A percentile compares a stretch with the other conserved stretches of the same genome.
These are phyloP conservation scores for Sesbania bispinosa DNA, from an alignment of 306 rosid species.

Conservation along the genomic window DNA sequence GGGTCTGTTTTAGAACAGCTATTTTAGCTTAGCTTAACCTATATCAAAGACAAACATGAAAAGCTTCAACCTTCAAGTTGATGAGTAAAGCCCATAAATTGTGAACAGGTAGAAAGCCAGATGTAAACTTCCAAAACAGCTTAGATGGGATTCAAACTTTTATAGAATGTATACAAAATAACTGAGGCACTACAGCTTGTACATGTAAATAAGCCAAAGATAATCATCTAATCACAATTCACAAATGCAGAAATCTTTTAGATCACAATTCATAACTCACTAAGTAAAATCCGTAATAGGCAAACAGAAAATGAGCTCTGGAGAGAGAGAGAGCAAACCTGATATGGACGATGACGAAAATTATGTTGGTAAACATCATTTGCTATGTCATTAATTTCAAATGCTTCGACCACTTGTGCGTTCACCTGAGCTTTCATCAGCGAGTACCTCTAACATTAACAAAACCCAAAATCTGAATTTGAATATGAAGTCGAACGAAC, in stretches of 20 bases:
- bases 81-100: background rate
- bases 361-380: slow-evolving; percentile 82
- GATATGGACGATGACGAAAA: slow-evolving; percentile 82
- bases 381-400: slow-evolving; percentile 86
- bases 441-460: slow-evolving; percentile 60
- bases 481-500: too few relatives aligned
- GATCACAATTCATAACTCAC: background rate
- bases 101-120: background rate
- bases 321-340: slow-evolving; percentile 63
- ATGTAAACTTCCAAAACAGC: background rate
- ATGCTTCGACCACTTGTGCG: slow-evolving; percentile 70
- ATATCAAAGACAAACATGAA: too few relatives aligned
- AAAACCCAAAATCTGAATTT: too few relatives aligned
- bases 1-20: background rate
- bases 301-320: too few relatives aligned
- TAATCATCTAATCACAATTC: background rate
- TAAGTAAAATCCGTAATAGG: too few relatives aligned
- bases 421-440: slow-evolving; percentile 55
- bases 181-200: background rate
- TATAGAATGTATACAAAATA: too few relatives aligned
- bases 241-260: too few relatives aligned
- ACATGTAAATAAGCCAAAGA: background rate
- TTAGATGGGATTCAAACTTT: background rate
- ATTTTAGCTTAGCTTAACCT: background rate
- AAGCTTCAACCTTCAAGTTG: background rate